phyloP scores from a whole-genome alignment of 2,329 filamentous ascomycete genomes.

The Alternaria triticina region DNA sequence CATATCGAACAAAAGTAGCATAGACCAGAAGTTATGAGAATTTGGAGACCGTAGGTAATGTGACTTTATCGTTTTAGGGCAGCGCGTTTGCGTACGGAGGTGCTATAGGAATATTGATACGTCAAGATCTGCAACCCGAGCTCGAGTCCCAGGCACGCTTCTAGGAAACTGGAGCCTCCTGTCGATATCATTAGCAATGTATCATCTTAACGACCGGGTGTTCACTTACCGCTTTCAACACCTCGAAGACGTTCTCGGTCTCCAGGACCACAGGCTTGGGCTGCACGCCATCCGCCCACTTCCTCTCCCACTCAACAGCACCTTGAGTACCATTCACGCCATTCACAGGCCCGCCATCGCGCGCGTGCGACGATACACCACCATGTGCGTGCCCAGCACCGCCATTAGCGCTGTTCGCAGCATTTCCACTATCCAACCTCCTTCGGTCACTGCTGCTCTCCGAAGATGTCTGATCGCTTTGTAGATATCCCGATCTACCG shows the following conservation, averaged over 20 bases:
- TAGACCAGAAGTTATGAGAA: rapidly evolving
- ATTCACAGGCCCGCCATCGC: slow-evolving; percentile 6
- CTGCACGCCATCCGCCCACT: slow-evolving; percentile 18
- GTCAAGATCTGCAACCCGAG: neutral
- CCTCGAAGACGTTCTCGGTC: slow-evolving; percentile 10
- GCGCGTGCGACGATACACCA: neutral
- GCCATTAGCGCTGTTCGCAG: neutral
- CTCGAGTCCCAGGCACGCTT: neutral
- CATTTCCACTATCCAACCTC: neutral
- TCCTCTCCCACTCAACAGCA: slow-evolving; percentile 17
- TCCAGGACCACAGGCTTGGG: slow-evolving; percentile 2
- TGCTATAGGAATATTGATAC: neutral
- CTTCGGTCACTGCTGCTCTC: slow-evolving; percentile 1
- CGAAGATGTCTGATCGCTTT: slow-evolving; percentile 1
- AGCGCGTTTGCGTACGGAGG: neutral
- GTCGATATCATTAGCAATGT: neutral
- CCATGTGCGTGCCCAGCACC: neutral
- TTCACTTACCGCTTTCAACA: slow-evolving; percentile 12
- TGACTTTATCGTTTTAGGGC: neutral
- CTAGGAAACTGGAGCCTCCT: slow-evolving; percentile 11
- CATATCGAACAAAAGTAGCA: neutral
- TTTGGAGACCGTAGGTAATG: rapidly evolving
- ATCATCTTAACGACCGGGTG: too few species aligned
- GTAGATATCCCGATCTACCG: slow-evolving; percentile 23
- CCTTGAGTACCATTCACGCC: slow-evolving; percentile 8